These are phyloP conservation scores for Paraphoma sp. DNA, from an alignment of 2,329 filamentous ascomycete genomes.

Conservation along the genomic window DNA sequence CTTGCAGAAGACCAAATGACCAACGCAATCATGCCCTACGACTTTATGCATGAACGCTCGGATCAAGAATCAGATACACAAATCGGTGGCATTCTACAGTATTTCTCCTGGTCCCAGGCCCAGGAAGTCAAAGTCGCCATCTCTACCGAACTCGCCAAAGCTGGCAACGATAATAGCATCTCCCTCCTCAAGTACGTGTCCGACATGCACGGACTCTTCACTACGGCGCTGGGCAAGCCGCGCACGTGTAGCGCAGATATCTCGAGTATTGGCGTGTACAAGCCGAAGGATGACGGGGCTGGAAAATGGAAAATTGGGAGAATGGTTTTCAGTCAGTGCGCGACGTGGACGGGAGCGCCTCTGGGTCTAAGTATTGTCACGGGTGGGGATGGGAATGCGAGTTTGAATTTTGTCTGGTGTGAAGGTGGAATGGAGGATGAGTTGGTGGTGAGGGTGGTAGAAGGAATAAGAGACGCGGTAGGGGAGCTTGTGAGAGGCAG, in stretches of 20 bases:
- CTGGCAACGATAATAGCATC: conserved; percentile 37
- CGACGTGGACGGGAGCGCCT: conserved; percentile 46
- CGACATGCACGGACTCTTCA: conserved; percentile 48
- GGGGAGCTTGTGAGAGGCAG: conserved; percentile 4
- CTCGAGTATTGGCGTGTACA: conserved; percentile 54
- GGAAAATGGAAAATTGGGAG: conserved; percentile 42
- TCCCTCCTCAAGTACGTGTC: conserved; percentile 52
- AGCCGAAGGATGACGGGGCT: not conserved
- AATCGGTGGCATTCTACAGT: not conserved
- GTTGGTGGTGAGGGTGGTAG: conserved; percentile 28
- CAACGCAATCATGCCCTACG: conserved; percentile 29
- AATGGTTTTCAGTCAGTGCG: conserved; percentile 55
- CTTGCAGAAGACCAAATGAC: conserved; percentile 35
- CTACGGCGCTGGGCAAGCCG: conserved; percentile 47
- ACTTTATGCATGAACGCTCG: conserved; percentile 11
- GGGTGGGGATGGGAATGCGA: conserved; percentile 53
- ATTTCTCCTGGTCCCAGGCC: conserved; percentile 29
- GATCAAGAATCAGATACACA: too few species aligned
- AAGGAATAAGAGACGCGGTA: conserved; percentile 10
- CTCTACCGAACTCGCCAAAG: conserved; percentile 20
- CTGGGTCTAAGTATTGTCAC: conserved; percentile 51
- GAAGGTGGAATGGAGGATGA: conserved; percentile 42
- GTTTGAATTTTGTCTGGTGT: conserved; percentile 52
- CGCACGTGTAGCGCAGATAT: conserved; percentile 52
- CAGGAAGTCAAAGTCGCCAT: conserved; percentile 22